Evolutionary conservation across 2,329 filamentous ascomycete genomes (phyloP), one percentile per base, ranked within the genome.

Genomic region (Colletotrichum musicola): DNA sequence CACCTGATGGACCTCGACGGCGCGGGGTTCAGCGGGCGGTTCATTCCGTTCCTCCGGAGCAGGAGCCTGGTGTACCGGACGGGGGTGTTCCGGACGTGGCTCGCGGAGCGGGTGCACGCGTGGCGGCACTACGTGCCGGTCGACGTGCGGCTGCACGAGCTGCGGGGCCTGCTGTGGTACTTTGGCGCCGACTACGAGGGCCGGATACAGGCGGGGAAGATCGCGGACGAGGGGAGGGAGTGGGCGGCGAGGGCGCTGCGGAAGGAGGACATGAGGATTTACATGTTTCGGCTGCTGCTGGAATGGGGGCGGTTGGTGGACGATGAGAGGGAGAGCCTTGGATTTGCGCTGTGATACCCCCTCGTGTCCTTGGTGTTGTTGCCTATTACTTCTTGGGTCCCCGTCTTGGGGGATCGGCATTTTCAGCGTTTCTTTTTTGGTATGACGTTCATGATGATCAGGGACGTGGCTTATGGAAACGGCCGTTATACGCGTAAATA

Each of bases 241-340:
- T 92, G 90, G 90, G 86, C 88, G 0, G 78, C 78, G 1, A 83
- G 81, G 74, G 88, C 86, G 13, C 71, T 92, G 20, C 81, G 90
- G 71, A 88, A 85, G 73, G 89, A 91, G 77, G 92, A 94, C 74
- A 92, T 92, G 88, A 89, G 93, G 77, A 84, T 93, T 9, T 94
- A 93, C 74, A 84, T 93, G 78, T 94, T 93, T 74, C 80, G 92
- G 46, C 75, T 94, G 71, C 75, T 94, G 74, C 77, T 94, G 38
- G 92, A 94, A 79, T 94, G 90, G 89, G 90, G 85, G 1, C 79
- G 90, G 67, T 73, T 92, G 16, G 85, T 88, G 16, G 85, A 90
- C 77, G 90, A 92, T 74, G 72, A 79, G 30, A 75, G 83, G 68
- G 82, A 83, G 27, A 73, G 75, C 10, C 66, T 81, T 57, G 76